Evolutionary conservation across 2,329 filamentous ascomycete genomes (phyloP).

Genomic region (Dendrostoma leiphaemia): DNA sequence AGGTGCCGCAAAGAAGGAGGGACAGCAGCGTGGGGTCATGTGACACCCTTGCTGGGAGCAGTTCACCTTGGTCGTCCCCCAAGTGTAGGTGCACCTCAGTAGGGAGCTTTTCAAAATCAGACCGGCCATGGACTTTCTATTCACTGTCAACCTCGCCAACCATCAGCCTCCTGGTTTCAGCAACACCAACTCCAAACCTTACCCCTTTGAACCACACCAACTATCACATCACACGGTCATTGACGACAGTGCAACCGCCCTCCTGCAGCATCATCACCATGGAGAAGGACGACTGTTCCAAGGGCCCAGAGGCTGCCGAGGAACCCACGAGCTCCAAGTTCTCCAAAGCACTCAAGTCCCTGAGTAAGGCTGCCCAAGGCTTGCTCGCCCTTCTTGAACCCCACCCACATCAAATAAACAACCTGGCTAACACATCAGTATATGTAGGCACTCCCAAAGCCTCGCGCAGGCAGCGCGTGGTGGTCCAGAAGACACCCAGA

Average conservation of each 20-base stretch:
- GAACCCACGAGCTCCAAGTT: too few relatives aligned
- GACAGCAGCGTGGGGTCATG: not conserved
- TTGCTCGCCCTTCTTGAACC: not conserved
- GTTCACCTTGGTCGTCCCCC: not conserved
- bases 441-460: not conserved
- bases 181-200: too few relatives aligned
- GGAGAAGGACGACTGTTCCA: not conserved
- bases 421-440: not conserved
- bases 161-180: too few relatives aligned
- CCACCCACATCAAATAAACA: not conserved
- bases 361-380: not conserved
- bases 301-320: not conserved
- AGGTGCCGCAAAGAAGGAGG: not conserved
- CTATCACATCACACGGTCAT: too few relatives aligned
- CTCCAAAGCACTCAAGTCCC: not conserved
- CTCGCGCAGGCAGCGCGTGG: not conserved
- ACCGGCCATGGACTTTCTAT: not conserved
- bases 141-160: not conserved
- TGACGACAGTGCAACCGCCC: not conserved
- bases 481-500: too few relatives aligned
- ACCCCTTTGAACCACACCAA: too few relatives aligned
- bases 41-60: not conserved
- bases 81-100: not conserved
- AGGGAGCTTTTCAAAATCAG: not conserved
- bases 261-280: not conserved